Percentiles rank a stretch among this genome's conserved stretches.
phyloP scores from a whole-genome alignment of 768 basidiomycete species.

The Neoboletus brunneissimus region DNA sequence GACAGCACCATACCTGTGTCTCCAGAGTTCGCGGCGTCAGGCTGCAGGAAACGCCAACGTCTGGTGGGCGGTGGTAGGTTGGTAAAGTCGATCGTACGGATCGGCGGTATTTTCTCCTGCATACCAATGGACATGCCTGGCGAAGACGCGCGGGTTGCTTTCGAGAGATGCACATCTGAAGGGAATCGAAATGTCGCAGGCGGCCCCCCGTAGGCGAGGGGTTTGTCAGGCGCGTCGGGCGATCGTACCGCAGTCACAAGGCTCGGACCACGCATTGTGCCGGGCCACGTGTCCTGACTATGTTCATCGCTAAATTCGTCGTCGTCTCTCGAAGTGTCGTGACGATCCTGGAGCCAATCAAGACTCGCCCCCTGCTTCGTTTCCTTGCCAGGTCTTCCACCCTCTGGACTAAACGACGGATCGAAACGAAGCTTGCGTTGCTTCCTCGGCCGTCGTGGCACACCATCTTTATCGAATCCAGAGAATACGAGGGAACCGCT shows the following conservation, averaged over 20 bases:
- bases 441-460: constrained; percentile 31
- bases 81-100: constrained; percentile 31
- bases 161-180: neutral
- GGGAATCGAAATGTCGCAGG: neutral
- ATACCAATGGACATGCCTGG: neutral
- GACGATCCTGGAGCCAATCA: constrained; percentile 1
- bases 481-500: constrained; percentile 27
- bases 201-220: neutral
- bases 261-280: neutral
- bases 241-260: neutral
- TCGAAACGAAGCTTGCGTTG: constrained; percentile 26
- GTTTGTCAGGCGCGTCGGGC: constrained; percentile 13
- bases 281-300: neutral
- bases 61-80: constrained; percentile 10
- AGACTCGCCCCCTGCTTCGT: neutral
- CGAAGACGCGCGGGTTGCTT: neutral
- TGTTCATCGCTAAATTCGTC: neutral
- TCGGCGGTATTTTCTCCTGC: neutral
- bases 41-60: constrained; percentile 11
- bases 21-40: neutral
- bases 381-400: neutral
- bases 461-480: constrained; percentile 30
- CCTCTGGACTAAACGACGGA: constrained; percentile 21
- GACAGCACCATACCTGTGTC: constrained; percentile 1
- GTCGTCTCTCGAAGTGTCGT: neutral